Evolutionary conservation across 2,329 filamentous ascomycete species (phyloP), one percentile per base, ranked within the genome.

Genomic region (Exophiala spinifera): DNA sequence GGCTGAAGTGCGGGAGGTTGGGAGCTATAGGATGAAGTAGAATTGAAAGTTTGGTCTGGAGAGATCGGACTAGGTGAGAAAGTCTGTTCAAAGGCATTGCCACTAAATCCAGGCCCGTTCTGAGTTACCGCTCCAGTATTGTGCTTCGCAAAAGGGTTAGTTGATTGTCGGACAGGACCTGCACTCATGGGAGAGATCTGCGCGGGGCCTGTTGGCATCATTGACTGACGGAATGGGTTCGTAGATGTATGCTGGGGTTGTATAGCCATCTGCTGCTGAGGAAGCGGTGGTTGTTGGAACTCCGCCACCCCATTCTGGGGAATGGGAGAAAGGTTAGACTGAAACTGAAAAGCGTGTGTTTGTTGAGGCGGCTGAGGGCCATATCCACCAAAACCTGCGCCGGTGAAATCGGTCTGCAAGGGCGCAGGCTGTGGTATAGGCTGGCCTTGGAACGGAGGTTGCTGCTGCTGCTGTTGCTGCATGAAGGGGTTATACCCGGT

Each of bases 221-320:
- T 92, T 1, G 92, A 96, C 67, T 91, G 87, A 39, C 94, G 82
- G 81, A 99, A 99, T 0, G 94, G 94, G 68, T 99, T 99, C 6
- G 91, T 96, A 19, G 77, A 84, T 64, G 85, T 82, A 67, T 78
- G 79, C 55, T 78, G 78, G 20, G 70, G 76, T 65, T 70, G 61
- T 17, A 57, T 53, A 17, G 65, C 67, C 55, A 69, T 69, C 47
- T 64, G 63, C 45, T 63, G 71, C 63, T 59, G 70, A 64, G 60
- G 71, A 66, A 50, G 63, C 66, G 71, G 63, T 45, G 74, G 72
- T 64, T 69, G 70, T 56, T 71, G 76, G 65, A 79, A 81, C 53
- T 73, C 67, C 25, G 73, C 67, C 34, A 74, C 63, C 31, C 74
- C 74, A 56, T 76, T 75, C 59, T 81, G 78, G 3, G 79, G 74